Base-by-base conservation (phyloP, 495 filamentous ascomycete species). In the Trichoderma erinaceum region DNA sequence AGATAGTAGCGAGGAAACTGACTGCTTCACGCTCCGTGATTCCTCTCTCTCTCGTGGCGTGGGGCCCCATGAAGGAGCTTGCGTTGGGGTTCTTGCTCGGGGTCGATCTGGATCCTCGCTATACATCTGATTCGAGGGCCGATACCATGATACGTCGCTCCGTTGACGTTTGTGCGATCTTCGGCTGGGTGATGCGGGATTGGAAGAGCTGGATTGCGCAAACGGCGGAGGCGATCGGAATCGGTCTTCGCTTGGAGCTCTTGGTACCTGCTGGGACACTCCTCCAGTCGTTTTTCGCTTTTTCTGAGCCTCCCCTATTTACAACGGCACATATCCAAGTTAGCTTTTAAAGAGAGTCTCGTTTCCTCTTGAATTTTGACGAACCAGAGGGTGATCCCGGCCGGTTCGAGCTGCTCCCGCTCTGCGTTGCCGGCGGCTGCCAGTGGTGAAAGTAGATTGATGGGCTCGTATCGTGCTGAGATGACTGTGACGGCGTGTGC, bases 381-480 rank as follows among this genome's bases (percentile, higher is more conserved):
- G 85, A 87, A 88, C 86, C 86, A 83, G 85, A 87, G 70, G 86
- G 86, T 71, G 86, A 86, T 75, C 84, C 81, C 71, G 86, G 83
- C 75, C 87, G 87, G 73, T 87, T 84, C 66, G 81, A 78, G 70
- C 82, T 76, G 70, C 79, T 67, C 70, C 79, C 76, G 67, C 81
- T 76, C 75, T 88, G 86, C 8, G 84, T 83, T 16, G 79, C 81
- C 32, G 92, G 93, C 6, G 93, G 93, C 66, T 92, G 88, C 91
- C 91, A 97, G 73, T 96, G 92, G 73, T 96, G 93, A 69, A 96
- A 96, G 74, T 92, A 96, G 64, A 97, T 89, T 16, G 87, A 87
- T 8, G 91, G 88, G 83, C 48, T 85, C 65, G 88, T 82, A 68
- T 88, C 82, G 67, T 84, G 83, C 65, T 84, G 81, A n/a, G 78